These are phyloP conservation scores for Zea mays DNA, from an alignment of 176 grass and related monocot genomes.

Conservation along the genomic window DNA sequence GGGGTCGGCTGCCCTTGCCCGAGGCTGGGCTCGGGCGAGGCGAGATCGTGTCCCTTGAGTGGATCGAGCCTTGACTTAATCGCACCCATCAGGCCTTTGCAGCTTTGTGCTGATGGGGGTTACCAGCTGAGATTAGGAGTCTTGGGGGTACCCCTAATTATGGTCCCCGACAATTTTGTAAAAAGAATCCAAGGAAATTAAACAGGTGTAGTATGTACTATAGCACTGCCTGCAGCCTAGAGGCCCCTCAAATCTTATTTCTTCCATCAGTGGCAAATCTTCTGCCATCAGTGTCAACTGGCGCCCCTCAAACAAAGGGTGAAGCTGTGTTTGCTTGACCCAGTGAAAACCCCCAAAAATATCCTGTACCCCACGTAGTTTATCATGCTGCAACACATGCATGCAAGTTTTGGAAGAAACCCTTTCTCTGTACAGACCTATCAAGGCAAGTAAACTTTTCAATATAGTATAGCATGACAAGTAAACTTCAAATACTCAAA, in stretches of 20 bases:
- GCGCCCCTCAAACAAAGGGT: background rate
- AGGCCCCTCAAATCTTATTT: background rate
- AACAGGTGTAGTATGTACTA: background rate
- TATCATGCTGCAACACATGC: background rate
- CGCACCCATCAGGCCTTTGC: too few species aligned
- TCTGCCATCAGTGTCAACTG: background rate
- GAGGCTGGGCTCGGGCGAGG: too few species aligned
- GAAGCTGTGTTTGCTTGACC: background rate
- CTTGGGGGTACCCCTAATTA: too few species aligned
- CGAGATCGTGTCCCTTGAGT: too few species aligned
- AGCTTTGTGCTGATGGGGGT: too few species aligned
- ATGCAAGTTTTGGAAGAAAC: background rate
- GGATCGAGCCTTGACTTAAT: too few species aligned
- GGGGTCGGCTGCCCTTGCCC: too few species aligned
- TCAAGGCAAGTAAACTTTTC: background rate
- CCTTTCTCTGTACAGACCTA: background rate
- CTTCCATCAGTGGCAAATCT: background rate
- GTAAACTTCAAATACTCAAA: background rate
- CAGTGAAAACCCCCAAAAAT: background rate
- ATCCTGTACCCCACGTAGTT: background rate
- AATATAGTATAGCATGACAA: conserved; percentile 10
- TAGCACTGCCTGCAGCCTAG: background rate
- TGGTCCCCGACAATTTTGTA: too few species aligned
- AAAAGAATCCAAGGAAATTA: background rate
- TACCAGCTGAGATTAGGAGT: too few species aligned